phyloP scores from a whole-genome alignment of 495 filamentous ascomycete genomes.

The Penicillium herquei region DNA sequence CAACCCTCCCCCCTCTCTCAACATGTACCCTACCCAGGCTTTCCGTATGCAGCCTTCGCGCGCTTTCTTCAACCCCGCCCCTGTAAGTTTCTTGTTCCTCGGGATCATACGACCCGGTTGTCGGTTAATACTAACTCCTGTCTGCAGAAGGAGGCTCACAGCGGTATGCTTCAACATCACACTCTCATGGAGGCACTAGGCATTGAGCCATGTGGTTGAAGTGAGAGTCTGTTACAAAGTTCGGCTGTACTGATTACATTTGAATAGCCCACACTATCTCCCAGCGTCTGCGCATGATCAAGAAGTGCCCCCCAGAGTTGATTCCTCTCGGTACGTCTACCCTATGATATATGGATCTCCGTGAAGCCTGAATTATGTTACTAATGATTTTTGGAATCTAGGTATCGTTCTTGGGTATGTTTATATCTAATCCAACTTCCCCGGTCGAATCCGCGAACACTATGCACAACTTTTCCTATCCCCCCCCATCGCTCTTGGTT shows the following conservation, averaged over 20 bases:
- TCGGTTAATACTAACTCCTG: constrained; percentile 34
- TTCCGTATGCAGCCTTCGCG: constrained; percentile 55
- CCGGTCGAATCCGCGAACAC: constrained; percentile 17
- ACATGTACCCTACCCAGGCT: constrained; percentile 67
- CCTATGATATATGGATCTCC: background rate
- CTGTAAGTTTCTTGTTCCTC: constrained; percentile 58
- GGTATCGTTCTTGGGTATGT: constrained; percentile 79
- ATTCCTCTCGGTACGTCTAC: constrained; percentile 79
- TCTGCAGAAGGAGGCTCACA: constrained; percentile 76
- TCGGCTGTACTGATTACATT: constrained; percentile 30
- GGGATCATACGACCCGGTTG: constrained; percentile 25
- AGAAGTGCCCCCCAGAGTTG: constrained; percentile 90
- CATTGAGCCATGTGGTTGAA: constrained; percentile 10
- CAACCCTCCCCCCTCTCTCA: constrained; percentile 11
- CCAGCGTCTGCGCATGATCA: constrained; percentile 83
- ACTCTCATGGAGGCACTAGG: constrained; percentile 6
- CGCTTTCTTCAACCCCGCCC: constrained; percentile 72
- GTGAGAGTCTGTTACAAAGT: background rate
- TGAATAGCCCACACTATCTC: constrained; percentile 90
- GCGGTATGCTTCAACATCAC: constrained; percentile 56
- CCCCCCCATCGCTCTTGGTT: constrained; percentile 9
- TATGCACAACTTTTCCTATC: constrained; percentile 14
- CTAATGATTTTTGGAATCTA: constrained; percentile 38
- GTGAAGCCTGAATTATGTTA: background rate
- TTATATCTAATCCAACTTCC: constrained; percentile 16